A percentile compares a stretch with the other conserved stretches of the same genome.
Evolutionary conservation across 495 filamentous ascomycete species (phyloP).

Genomic region (Elaphomyces granulatus): DNA sequence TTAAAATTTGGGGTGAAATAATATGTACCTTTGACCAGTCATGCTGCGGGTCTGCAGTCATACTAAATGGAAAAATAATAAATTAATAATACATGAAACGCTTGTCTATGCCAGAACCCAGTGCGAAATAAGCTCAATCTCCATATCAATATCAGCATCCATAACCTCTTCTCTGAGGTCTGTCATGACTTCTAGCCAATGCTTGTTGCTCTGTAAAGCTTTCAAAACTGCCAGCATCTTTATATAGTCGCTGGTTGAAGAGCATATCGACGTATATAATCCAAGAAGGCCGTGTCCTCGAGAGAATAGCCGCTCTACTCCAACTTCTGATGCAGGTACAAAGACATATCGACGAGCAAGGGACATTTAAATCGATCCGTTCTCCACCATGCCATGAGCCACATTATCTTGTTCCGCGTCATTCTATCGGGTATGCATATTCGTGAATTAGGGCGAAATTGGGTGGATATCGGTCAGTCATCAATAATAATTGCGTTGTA

Average conservation of each 20-base stretch:
- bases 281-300: background rate
- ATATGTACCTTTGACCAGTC: no score
- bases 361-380: slow-evolving; percentile 2
- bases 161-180: background rate
- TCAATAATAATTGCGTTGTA: no score
- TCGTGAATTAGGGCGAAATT: no score
- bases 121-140: background rate
- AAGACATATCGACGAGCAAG: slow-evolving; percentile 6
- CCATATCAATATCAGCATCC: background rate
- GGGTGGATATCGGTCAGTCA: no score
- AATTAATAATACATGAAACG: no score
- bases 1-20: no score
- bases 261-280: background rate
- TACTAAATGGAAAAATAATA: no score
- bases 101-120: no score
- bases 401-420: slow-evolving; percentile 1
- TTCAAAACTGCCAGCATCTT: background rate
- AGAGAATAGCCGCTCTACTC: slow-evolving; percentile 1
- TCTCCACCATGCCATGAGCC: slow-evolving; percentile 7
- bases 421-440: background rate
- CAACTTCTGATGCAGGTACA: slow-evolving; percentile 5
- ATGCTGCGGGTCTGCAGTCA: no score
- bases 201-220: background rate
- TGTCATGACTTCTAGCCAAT: background rate
- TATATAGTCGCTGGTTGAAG: background rate